Evolutionary conservation across 805 yeast species (phyloP), one percentile per base, ranked within the genome.

Genomic region (Ogataea nonfermentans): DNA sequence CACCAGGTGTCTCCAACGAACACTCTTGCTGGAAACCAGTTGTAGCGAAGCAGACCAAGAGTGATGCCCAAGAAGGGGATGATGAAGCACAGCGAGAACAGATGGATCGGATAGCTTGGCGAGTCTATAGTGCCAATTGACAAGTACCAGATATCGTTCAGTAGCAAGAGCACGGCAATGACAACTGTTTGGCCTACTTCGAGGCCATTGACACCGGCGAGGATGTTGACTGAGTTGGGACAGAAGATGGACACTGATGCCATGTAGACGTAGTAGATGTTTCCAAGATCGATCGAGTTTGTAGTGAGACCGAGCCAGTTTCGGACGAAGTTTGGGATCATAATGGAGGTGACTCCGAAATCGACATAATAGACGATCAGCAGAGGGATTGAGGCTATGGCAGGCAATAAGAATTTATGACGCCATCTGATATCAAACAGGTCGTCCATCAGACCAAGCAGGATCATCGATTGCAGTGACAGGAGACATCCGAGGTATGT

Each of bases 1-100:
- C 99, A 93, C 68, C 84, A 93, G 0, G 99, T 91, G 59, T 93
- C 99, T 22, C 99, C 99, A 6, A 93, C 99, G 65, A 93, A 93
- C 1, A 88, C 98, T 41, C 66, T 66, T 0, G 99, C 88, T 0
- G 99, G 99, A 68, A 72, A 93, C 83, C 90, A 84, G 59, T 93
- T 93, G 68, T 71, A 82, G 51, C 76, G 78, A 51, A 85, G 74
- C 40, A 93, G 65, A 0, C 85, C 95, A 1, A 81, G 46, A 0
- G 95, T 78, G 7, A 87, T 93, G 1, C 96, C 96, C 28, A 91
- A 56, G 56, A 91, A 83, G 15, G 99, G 99, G 1, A 90, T 66
- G 28, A 93, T 64, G 47, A 93, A 70, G 40, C 87, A 80, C 6
- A 84, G 76, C 1, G 95, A 85, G 50, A 90, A 78, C 46, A 84